Evolutionary conservation across 2,329 filamentous ascomycete species (phyloP), one percentile per base, ranked within the genome.

Genomic region (Colletotrichum navitas): DNA sequence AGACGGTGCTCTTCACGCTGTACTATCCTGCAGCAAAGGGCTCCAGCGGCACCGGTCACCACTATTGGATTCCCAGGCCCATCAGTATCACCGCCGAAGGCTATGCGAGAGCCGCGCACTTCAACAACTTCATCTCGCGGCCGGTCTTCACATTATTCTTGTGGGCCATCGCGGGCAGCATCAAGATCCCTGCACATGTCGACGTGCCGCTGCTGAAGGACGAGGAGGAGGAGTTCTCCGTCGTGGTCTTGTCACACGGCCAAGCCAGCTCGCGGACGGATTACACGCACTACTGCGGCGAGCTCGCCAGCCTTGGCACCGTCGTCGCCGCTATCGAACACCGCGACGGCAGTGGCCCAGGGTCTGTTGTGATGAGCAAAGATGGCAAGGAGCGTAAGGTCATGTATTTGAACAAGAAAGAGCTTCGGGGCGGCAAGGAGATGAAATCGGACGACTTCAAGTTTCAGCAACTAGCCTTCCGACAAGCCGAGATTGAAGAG

Each of bases 211-310:
- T 87, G 0, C 64, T 81, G 6, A 74, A 73, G 3, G 70, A 70
- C 34, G 71, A 71, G 18, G 68, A 76, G 18, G 68, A 76, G 1
- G 75, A 77, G 62, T 80, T 84, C 36, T 85, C 85, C 11, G 79
- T 87, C 71, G 77, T 87, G 70, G 77, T 88, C 74, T 87, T 88
- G 75, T 87, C 86, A 6, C 86, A 88, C 73, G 86, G 86, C 54
- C 85, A 85, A 77, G 85, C 84, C 32, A 84, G 83, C 52, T 85
- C 83, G 0, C 78, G 86, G 29, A 86, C 84, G 1, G 85, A 87
- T 75, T 88, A 88, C 77, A 86, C 85, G 0, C 80, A 86, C 76
- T 87, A 84, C 74, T 80, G 85, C 21, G 84, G 85, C 68, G 84
- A 86, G 68, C 79, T 88, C 1, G 85, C 86, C 11, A 85, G 83